Evolutionary conservation across 495 filamentous ascomycete species (phyloP).

Genomic region (Podospora anserina): DNA sequence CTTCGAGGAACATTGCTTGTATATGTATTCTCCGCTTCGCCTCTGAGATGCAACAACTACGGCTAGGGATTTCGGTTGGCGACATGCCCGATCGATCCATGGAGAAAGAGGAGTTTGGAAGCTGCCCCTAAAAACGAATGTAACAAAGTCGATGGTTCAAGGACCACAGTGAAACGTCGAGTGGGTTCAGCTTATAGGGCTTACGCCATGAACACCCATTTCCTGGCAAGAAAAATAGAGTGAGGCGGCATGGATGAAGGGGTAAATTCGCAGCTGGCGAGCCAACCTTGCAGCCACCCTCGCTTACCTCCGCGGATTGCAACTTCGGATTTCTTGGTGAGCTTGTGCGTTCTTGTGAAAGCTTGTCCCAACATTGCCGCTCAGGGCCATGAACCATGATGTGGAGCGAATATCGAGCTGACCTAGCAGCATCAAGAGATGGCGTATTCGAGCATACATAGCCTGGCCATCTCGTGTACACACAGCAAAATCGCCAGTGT

Average conservation of each 20-base stretch:
- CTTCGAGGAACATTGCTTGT: background rate
- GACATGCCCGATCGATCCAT: background rate
- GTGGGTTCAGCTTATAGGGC: conserved; percentile 26
- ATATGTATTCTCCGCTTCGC: background rate
- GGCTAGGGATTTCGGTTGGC: conserved; percentile 7
- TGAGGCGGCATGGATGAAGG: conserved; percentile 30
- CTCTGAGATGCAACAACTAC: conserved; percentile 3
- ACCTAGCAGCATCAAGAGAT: too few species aligned
- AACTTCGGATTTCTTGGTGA: background rate
- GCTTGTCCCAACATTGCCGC: background rate
- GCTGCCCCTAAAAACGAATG: background rate
- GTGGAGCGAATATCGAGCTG: too few species aligned
- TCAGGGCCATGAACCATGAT: too few species aligned
- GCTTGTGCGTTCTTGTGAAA: background rate
- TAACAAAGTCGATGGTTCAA: conserved; percentile 1
- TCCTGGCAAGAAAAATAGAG: conserved; percentile 22
- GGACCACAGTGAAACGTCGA: conserved; percentile 19
- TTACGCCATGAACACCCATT: conserved; percentile 27
- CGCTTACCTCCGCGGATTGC: conserved; percentile 4
- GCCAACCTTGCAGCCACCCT: conserved; percentile 3
- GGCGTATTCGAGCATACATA: too few species aligned
- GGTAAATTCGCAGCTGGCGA: conserved; percentile 29
- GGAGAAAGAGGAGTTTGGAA: background rate
- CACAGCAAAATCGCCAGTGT: too few species aligned
- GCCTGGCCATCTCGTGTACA: too few species aligned